Evolutionary conservation across 768 basidiomycete genomes (phyloP), one percentile per base, ranked within the genome.

Genomic region (Boletus reticulatus): DNA sequence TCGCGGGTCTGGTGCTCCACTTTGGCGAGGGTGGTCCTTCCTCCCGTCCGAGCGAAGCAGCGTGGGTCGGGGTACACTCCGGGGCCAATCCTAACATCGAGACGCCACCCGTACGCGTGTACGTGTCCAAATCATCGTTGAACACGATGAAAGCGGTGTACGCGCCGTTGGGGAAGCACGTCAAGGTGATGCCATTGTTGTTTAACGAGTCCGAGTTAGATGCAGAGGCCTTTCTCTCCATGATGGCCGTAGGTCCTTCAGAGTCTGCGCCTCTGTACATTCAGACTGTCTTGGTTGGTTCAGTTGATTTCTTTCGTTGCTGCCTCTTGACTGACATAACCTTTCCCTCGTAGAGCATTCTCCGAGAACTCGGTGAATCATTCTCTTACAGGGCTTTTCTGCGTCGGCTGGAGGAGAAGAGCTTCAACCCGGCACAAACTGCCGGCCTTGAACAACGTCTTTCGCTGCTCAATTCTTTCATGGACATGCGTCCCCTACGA

Each of bases 181-280:
- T 88, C 16, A 65, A 51, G 0, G 82, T 88, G 4, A 72, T 78
- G 51, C 81, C 85, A 0, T 60, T 89, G 17, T 60, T 74, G 4
- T 83, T 87, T 59, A 68, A 76, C 3, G 78, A 82, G 52, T 69
- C 75, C 4, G 87, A 89, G 59, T 72, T 88, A 0, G 85, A 87
- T 65, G 82, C 83, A 0, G 67, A 82, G 20, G 83, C 86, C 0
- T 82, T 88, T 53, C 64, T 87, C 44, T 84, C 84, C 1, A 82
- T 88, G 80, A 88, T 89, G 86, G 81, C 84, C 0, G 74, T 86
- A 2, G 80, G 76, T 3, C 78, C 80, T 2, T 80, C 82, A 0
- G 83, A 84, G 2, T 70, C 74, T 0, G 78, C 84, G 0, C 87
- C 85, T 0, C 59, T 88, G 7, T 89, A 88, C 63, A 80, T 88